A percentile compares a stretch with the other conserved stretches of the same genome.
phyloP scores from a whole-genome alignment of 805 yeast genomes.

The Candida yuanshanica region DNA sequence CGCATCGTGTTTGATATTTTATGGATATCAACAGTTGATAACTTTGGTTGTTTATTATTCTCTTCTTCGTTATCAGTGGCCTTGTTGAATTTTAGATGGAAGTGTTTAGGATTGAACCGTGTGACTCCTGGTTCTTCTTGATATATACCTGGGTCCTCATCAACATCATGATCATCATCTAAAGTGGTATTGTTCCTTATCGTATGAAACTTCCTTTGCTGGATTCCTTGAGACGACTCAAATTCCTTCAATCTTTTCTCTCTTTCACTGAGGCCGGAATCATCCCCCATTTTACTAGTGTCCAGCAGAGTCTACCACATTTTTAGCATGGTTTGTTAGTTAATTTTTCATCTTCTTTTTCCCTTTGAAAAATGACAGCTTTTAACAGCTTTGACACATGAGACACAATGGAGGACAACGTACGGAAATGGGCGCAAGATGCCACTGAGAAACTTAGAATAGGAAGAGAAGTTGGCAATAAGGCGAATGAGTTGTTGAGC shows the following conservation, averaged over 20 bases:
- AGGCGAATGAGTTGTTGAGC: constrained; percentile 38
- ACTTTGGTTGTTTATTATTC: constrained; percentile 15
- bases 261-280: background rate
- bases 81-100: constrained; percentile 3
- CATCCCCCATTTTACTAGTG: background rate
- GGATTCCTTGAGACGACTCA: background rate
- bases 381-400: background rate
- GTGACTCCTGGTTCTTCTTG: no score
- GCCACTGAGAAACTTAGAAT: constrained; percentile 42
- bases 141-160: constrained; percentile 19
- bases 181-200: no score
- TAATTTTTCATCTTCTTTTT: background rate
- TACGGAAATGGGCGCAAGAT: constrained; percentile 34
- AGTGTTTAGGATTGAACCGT: no score
- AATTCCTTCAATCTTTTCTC: background rate
- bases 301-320: no score
- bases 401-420: background rate
- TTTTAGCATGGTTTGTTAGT: background rate
- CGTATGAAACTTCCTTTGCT: background rate
- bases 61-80: background rate
- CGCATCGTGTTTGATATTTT: background rate
- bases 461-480: constrained; percentile 47
- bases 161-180: constrained; percentile 7
- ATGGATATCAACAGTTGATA: constrained; percentile 7
- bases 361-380: background rate